phyloP scores from a whole-genome alignment of 2,329 filamentous ascomycete genomes.

The Parascedosporium putredinis region DNA sequence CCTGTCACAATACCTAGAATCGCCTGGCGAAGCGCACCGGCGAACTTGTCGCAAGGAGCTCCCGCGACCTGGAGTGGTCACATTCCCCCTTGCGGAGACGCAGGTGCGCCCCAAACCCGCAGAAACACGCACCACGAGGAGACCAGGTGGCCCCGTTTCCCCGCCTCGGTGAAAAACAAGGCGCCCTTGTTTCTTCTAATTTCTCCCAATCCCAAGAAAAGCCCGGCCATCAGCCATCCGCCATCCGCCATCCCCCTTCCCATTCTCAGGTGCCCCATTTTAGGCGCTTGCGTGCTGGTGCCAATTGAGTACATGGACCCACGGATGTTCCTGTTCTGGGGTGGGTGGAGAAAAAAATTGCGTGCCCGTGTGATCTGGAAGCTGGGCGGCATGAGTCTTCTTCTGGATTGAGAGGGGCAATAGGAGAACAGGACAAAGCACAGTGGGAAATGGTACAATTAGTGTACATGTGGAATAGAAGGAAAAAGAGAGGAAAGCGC shows the following conservation, averaged over 20 bases:
- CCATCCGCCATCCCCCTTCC: too few relatives aligned
- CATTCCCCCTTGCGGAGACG: not conserved
- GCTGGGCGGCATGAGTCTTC: constrained; percentile 13
- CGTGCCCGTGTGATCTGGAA: constrained; percentile 5
- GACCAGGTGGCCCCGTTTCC: not conserved
- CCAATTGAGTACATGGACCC: not conserved
- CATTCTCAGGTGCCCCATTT: not conserved
- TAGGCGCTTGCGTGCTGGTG: constrained; percentile 1
- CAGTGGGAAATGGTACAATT: too few relatives aligned
- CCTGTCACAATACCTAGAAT: not conserved
- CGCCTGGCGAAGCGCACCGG: not conserved
- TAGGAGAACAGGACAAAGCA: too few relatives aligned
- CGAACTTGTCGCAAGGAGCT: not conserved
- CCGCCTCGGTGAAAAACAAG: not conserved
- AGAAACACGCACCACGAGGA: constrained; percentile 1
- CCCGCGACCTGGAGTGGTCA: not conserved
- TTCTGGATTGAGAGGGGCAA: constrained; percentile 9
- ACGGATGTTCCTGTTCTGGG: too few relatives aligned
- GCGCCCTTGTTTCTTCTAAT: too few relatives aligned
- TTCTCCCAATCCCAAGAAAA: too few relatives aligned
- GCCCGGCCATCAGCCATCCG: too few relatives aligned
- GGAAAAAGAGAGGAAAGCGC: too few relatives aligned
- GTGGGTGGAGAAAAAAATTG: not conserved
- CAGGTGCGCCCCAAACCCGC: not conserved
- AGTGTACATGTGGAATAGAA: too few relatives aligned